A percentile compares a stretch with the other conserved stretches of the same genome.
These are phyloP conservation scores for Dioscorea cayenensis DNA, from an alignment of 116 monocot genomes.

Conservation along the genomic window DNA sequence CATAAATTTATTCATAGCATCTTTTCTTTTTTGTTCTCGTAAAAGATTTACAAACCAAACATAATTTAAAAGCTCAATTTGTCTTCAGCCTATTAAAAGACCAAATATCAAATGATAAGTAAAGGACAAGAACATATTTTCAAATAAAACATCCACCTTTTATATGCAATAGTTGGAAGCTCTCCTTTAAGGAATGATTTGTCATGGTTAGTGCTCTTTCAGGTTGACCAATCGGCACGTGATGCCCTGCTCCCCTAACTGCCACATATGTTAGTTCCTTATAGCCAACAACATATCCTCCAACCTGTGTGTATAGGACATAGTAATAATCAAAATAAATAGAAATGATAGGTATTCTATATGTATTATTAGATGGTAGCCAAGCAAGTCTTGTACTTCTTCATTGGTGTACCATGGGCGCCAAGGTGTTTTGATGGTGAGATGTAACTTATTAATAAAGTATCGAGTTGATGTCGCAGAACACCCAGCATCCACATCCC, in stretches of 20 bases:
- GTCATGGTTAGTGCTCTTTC: slow-evolving; percentile 14
- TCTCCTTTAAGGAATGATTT: slow-evolving; percentile 18
- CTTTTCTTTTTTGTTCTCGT: too few relatives aligned
- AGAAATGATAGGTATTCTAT: too few relatives aligned
- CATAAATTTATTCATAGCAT: too few relatives aligned
- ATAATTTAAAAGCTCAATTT: too few relatives aligned
- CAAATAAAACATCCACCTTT: not conserved
- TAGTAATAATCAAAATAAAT: too few relatives aligned
- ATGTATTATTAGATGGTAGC: too few relatives aligned
- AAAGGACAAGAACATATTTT: too few relatives aligned
- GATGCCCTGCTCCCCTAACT: slow-evolving; percentile 23
- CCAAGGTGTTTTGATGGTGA: slow-evolving; percentile 27
- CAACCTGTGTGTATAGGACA: too few relatives aligned
- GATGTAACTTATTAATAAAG: slow-evolving; percentile 18
- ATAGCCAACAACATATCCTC: slow-evolving; percentile 19
- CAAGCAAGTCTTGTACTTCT: too few relatives aligned
- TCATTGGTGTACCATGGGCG: slow-evolving; percentile 14
- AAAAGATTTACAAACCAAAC: too few relatives aligned
- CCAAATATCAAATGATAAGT: too few relatives aligned
- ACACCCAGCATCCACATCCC: slow-evolving; percentile 25
- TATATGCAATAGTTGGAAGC: slow-evolving; percentile 5
- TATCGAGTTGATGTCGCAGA: slow-evolving; percentile 34
- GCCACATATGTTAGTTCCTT: slow-evolving; percentile 9
- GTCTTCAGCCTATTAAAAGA: too few relatives aligned
- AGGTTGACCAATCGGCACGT: slow-evolving; percentile 16